A percentile compares a stretch with the other conserved stretches of the same genome.
Conservation (phyloP, 495 filamentous ascomycete genomes). For the Aeminium ludgeri region DNA sequence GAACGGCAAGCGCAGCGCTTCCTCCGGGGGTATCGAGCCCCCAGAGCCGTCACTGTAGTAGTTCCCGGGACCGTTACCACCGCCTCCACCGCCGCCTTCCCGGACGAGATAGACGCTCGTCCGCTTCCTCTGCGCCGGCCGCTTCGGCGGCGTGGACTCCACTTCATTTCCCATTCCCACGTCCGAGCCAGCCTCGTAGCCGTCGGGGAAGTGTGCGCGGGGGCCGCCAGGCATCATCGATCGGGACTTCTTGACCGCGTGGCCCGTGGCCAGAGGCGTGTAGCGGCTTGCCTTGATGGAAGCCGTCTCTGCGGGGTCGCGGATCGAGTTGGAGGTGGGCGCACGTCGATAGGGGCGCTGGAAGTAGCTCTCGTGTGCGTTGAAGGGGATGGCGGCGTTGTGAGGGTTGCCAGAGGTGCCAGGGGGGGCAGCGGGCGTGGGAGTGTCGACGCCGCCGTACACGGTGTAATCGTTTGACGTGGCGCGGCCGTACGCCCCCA, state of each 20-base stretch:
- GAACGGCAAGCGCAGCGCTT: conserved; percentile 2
- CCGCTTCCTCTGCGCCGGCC: neutral
- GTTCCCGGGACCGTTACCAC: neutral
- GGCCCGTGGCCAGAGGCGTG: neutral
- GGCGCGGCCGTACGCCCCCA: no score
- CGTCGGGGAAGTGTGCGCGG: neutral
- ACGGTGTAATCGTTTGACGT: no score
- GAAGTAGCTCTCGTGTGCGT: no score
- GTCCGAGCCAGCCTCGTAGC: neutral
- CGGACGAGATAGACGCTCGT: neutral
- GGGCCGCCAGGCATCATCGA: neutral
- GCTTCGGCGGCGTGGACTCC: neutral
- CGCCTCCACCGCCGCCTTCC: neutral
- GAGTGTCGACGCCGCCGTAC: no score
- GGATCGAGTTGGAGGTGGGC: neutral
- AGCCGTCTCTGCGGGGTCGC: neutral
- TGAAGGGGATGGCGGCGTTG: no score
- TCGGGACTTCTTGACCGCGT: neutral
- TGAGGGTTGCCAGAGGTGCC: no score
- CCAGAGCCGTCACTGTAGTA: no score
- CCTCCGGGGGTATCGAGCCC: neutral
- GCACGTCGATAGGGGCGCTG: no score
- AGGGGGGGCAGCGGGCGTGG: no score
- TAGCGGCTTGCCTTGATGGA: neutral
- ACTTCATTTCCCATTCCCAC: neutral